Conservation (phyloP, 169 alveolate species). For the Miamiensis avidus region DNA sequence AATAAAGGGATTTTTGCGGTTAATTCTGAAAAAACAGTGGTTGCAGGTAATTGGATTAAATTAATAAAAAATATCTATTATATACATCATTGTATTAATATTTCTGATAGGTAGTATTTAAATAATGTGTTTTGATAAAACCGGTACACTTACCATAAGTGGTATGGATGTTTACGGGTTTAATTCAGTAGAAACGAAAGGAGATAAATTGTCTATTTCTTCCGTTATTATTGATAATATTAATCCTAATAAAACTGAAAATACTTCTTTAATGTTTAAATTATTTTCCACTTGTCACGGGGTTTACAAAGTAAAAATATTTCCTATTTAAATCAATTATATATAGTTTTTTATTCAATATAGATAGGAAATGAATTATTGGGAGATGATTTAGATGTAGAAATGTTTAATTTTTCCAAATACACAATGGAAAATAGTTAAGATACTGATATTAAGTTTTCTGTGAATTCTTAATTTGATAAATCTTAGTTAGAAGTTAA, state of each 20-base stretch:
- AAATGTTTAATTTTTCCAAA: slow-evolving; percentile 27
- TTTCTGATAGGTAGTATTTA: no score
- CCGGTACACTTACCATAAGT: slow-evolving; percentile 72
- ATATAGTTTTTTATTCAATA: no score
- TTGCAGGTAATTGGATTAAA: slow-evolving; percentile 65
- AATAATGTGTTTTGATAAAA: slow-evolving; percentile 68
- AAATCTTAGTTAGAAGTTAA: slow-evolving; percentile 16
- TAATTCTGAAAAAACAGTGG: slow-evolving; percentile 56
- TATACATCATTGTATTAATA: no score
- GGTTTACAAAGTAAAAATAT: slow-evolving; percentile 20
- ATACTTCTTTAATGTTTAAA: no score
- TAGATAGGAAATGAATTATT: slow-evolving; percentile 16
- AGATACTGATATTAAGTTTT: slow-evolving; percentile 4
- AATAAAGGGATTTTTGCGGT: slow-evolving; percentile 50
- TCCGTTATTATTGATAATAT: no score
- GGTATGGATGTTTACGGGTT: slow-evolving; percentile 68
- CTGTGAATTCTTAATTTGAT: not conserved
- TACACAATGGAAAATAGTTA: not conserved
- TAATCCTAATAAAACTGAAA: no score
- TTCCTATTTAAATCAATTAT: no score
- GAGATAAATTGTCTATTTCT: no score
- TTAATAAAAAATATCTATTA: no score
- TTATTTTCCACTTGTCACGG: slow-evolving; percentile 24
- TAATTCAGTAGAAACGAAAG: no score
- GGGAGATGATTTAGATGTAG: slow-evolving; percentile 36